Base-by-base conservation (phyloP, 257 asterid genomes). In the Gentiana straminea region DNA sequence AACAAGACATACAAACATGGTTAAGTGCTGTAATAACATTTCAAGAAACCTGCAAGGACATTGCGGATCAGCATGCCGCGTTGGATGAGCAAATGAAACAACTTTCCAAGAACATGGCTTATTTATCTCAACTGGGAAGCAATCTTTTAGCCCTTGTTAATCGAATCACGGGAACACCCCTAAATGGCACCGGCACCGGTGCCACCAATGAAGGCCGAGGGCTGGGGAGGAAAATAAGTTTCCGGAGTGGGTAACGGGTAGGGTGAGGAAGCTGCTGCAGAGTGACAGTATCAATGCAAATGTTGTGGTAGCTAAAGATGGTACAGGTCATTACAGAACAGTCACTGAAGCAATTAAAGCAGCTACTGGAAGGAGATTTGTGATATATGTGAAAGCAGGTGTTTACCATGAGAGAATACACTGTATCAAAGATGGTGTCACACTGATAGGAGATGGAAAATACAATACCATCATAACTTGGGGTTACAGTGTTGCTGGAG, bases 381-480 rank as follows among this genome's bases (percentile, higher is more conserved):
- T 86, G 45, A 86, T 83, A 39, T 73, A 83, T 51, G 90, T 86
- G 71, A 86, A 86, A 57, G 66, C 95, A 0, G 95, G 95, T 45
- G 78, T 75, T 6, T 87, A 87, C 33, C 80, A 64, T 49, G 96
- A 87, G 75, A 78, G 72, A 36, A 74, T 84, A 13, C 75, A 61
- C 7, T 65, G 74, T 0, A 68, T 75, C 9, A 87, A 82, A 56
- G 89, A 81, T 49, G 94, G 96, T 8, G 80, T 87, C 33, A 84
- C 89, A 10, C 77, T 87, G 50, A 74, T 87, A 1, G 96, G 96
- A 3, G 93, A 84, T 37, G 96, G 96, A 0, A 87, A 84, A 66
- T 82, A 80, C 54, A 69, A 86, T 11, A 80, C 89, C 0, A 5
- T 87, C 33, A 82, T 87, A 13, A 60, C 71, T 33, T 76, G 78